These are phyloP conservation scores for Kurtzmaniella cleridarum DNA, from an alignment of 805 yeast genomes.

Conservation along the genomic window DNA sequence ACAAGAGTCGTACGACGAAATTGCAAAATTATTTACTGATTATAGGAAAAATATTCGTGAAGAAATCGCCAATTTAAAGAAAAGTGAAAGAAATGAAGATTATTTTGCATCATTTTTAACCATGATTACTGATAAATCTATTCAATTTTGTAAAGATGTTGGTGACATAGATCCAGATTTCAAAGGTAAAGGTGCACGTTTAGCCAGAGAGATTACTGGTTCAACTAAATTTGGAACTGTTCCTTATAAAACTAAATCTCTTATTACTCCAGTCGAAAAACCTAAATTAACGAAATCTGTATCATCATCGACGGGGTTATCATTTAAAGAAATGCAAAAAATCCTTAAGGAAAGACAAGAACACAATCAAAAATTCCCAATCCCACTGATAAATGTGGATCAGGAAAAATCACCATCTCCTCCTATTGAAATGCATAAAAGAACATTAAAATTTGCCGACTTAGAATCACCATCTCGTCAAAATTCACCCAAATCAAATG, in stretches of 20 bases:
- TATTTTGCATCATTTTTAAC: constrained; percentile 23
- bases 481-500: background rate
- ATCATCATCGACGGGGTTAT: constrained; percentile 13
- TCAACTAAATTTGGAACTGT: constrained; percentile 33
- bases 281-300: constrained; percentile 4
- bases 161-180: constrained; percentile 33
- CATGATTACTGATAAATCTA: constrained; percentile 30
- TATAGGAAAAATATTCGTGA: constrained; percentile 19
- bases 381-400: background rate
- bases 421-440: constrained; percentile 13
- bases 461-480: constrained; percentile 12
- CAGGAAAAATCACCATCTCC: constrained; percentile 8
- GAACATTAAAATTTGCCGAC: constrained; percentile 27
- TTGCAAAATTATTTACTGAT: constrained; percentile 25
- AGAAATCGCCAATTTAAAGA: constrained; percentile 10
- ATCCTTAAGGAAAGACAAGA: constrained; percentile 7
- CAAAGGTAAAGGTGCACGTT: constrained; percentile 35
- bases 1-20: constrained; percentile 36
- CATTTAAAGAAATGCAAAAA: constrained; percentile 31
- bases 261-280: constrained; percentile 27
- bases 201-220: constrained; percentile 39
- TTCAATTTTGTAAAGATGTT: constrained; percentile 29
- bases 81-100: constrained; percentile 16
- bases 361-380: background rate
- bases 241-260: constrained; percentile 38